Percentiles rank a stretch among this genome's conserved stretches.
Conservation (phyloP, 2,329 filamentous ascomycete species). For the Alternaria brassicicola region DNA sequence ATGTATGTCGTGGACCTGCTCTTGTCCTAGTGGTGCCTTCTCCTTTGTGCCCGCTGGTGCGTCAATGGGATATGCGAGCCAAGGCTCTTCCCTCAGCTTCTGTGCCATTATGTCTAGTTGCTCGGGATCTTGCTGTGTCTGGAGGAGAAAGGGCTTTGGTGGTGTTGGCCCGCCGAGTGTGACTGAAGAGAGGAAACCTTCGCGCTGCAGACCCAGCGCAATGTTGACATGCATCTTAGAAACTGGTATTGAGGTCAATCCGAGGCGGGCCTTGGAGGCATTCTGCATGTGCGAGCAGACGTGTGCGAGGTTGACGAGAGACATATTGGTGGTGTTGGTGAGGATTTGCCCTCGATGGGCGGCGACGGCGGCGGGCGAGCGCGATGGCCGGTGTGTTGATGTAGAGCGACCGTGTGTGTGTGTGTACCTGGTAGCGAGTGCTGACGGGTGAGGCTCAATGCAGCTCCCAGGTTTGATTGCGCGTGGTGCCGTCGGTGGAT, state of each 20-base stretch:
- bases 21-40: slow-evolving; percentile 24
- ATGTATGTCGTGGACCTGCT: slow-evolving; percentile 30
- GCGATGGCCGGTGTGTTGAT: slow-evolving; percentile 8
- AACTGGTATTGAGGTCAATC: slow-evolving; percentile 81
- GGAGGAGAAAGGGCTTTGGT: slow-evolving; percentile 43
- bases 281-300: slow-evolving; percentile 93
- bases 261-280: slow-evolving; percentile 80
- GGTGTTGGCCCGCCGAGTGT: slow-evolving; percentile 72
- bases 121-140: slow-evolving; percentile 38
- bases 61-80: slow-evolving; percentile 38
- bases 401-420: neutral
- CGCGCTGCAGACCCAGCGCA: slow-evolving; percentile 77
- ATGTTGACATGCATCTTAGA: slow-evolving; percentile 80
- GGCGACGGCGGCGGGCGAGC: slow-evolving; percentile 16
- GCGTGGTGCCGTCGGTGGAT: slow-evolving; percentile 24
- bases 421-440: neutral
- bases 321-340: slow-evolving; percentile 59
- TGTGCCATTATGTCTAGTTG: slow-evolving; percentile 37
- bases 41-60: slow-evolving; percentile 2
- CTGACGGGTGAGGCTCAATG: slow-evolving; percentile 8
- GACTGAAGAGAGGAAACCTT: slow-evolving; percentile 81
- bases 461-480: slow-evolving; percentile 30
- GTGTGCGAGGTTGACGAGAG: slow-evolving; percentile 75
- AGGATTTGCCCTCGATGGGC: slow-evolving; percentile 39
- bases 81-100: slow-evolving; percentile 51